Base-by-base conservation (phyloP, 2,329 filamentous ascomycete species). In the Phyllosticta citrichinensis region DNA sequence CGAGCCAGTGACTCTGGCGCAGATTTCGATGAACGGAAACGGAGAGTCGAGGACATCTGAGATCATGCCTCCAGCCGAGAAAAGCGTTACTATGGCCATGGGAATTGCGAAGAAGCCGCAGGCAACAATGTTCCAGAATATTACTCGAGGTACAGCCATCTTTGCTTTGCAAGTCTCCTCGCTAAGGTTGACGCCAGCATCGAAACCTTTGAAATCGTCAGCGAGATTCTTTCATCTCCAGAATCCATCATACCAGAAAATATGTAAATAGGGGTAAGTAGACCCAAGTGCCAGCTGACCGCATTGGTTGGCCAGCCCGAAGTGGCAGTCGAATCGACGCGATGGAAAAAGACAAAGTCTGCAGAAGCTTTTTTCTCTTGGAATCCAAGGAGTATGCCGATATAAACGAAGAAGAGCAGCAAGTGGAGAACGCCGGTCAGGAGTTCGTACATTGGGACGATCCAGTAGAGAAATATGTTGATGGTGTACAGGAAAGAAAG, bases 111-210 rank as follows among this genome's bases (percentile, higher is more conserved):
- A 64, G 8, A 71, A 55, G 4, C 72, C 74, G 40, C 77, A 77
- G 20, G 74, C 72, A 5, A 71, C 64, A 19, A 77, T 70, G 4
- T 74, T 73, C 65, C 73, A 73, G 50, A 79, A 68, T 62, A 80
- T 74, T 3, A 79, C 73, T 30, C 60, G 63, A 19, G 53, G 58
- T 27, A 53, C 53, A 2, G 76, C 74, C 4, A 73, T 68, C 40
- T 75, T 75, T 3, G 76, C 71, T 57, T 76, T 56, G 63, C 63
- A 69, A 5, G 76, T 75, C 65, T 78, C 76, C 64, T 78, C 75
- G 24, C 75, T 76, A 74, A 80, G 77, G 61, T 80, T 77, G 1
- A 80, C 69, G n/a, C 72, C 73, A 8, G 75, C 72, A 52, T 80
- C 77, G 61, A 77, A 77, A 8, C 77, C 77, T 77, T 19, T 9